Base-by-base conservation (phyloP, 1,139 yeast species). In the Candida dubliniensis region DNA sequence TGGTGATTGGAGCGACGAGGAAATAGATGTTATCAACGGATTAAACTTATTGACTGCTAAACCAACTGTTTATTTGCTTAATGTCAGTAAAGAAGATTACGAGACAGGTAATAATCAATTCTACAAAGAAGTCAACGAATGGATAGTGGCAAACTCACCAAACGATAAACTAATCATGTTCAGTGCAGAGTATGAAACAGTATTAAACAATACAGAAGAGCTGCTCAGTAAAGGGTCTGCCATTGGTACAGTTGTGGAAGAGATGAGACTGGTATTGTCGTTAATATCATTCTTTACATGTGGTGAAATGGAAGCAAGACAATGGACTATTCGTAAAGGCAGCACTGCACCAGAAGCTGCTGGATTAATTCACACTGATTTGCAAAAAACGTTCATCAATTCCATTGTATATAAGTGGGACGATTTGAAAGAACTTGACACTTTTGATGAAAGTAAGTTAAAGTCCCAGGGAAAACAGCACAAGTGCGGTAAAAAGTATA, bases 271-370 rank as follows among this genome's bases (percentile, higher is more conserved):
- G 25, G 79, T 84, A 2, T 69, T 91, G 38, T 76, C 81, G 44
- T 74, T 91, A 52, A 85, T 91, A 38, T 87, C 96, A 38, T 93
- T 84, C 67, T 91, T 86, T 70, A 91, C 99, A 1, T 86, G 95
- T 64, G 98, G 98, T 10, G 84, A 89, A 10, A 77, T 81, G 40
- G 98, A 93, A 67, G 91, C 89, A 4, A 76, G 96, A 52, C 96
- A 93, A 63, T 91, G 99, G 98, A 87, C 95, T 10, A 74, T 91
- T 40, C 75, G 95, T 52, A 69, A 76, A 53, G 88, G 91, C 29
- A 82, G 88, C 31, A 76, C 81, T 40, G 96, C 96, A 8, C 95
- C 95, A 12, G 88, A 88, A 50, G 97, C 96, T 1, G 98, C 98
- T 0, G 96, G 96, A 23, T 85, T 88, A 33, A 91, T 91, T 50